Evolutionary conservation across 2,329 filamentous ascomycete species (phyloP).

Genomic region (Lasiodiplodia hormozganensis): DNA sequence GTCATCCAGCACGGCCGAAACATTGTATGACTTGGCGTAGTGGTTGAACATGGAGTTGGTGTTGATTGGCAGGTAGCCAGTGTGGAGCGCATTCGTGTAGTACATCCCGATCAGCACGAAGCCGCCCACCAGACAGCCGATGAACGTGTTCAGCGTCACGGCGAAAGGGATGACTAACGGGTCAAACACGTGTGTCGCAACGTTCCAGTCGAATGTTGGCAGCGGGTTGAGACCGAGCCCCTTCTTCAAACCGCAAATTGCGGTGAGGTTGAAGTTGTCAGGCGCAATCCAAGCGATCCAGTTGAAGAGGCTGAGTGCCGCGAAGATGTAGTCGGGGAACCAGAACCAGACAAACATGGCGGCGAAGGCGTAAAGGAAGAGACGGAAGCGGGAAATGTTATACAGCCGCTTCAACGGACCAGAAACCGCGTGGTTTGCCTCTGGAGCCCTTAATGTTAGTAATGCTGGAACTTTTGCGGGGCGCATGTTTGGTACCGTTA

Average conservation of each 20-base stretch:
- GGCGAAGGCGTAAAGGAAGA: constrained; percentile 66
- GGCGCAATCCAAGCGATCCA: constrained; percentile 73
- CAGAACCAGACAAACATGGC: constrained; percentile 53
- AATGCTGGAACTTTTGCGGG: constrained; percentile 69
- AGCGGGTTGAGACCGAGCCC: constrained; percentile 73
- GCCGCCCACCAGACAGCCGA: constrained; percentile 43
- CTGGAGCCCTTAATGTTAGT: constrained; percentile 58
- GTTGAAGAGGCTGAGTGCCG: constrained; percentile 73
- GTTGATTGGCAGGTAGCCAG: constrained; percentile 45
- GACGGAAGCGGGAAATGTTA: constrained; percentile 69
- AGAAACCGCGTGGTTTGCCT: constrained; percentile 58
- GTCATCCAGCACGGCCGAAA: constrained; percentile 40
- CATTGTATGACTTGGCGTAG: constrained; percentile 43
- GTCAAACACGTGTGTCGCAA: constrained; percentile 41
- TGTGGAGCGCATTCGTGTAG: constrained; percentile 42
- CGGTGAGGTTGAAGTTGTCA: constrained; percentile 71
- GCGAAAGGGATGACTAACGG: constrained; percentile 42
- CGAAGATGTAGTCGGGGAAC: constrained; percentile 68
- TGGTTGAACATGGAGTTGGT: constrained; percentile 46
- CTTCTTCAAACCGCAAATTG: constrained; percentile 73
- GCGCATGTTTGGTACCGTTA: constrained; percentile 70
- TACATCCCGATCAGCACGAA: constrained; percentile 33
- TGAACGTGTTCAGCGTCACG: constrained; percentile 42
- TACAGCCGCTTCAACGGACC: constrained; percentile 63
- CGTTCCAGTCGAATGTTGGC: constrained; percentile 74